These are phyloP conservation scores for Hypoxylon subgilvum DNA, from an alignment of 495 filamentous ascomycete species.

Conservation along the genomic window DNA sequence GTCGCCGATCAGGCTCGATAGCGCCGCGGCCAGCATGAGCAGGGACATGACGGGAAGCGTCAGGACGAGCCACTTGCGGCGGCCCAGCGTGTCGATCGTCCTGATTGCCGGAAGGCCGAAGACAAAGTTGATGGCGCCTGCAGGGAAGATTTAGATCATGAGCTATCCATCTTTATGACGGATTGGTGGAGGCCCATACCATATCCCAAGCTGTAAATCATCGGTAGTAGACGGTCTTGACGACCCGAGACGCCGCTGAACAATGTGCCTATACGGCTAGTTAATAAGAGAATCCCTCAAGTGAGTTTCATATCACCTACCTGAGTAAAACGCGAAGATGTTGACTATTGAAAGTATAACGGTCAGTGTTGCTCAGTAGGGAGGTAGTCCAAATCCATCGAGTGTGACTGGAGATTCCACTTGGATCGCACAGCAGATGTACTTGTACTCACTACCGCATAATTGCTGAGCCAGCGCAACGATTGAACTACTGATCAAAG, in stretches of 20 bases:
- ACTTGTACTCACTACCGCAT: constrained; percentile 42
- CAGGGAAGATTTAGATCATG: not conserved
- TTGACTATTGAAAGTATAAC: constrained; percentile 37
- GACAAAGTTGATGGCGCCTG: constrained; percentile 71
- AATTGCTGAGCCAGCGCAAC: constrained; percentile 42
- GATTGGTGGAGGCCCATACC: constrained; percentile 19
- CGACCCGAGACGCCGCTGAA: constrained; percentile 21
- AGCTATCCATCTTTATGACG: not conserved
- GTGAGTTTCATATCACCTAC: constrained; percentile 6
- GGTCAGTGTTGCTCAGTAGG: too few species aligned
- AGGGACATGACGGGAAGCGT: constrained; percentile 74
- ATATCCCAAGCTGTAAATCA: constrained; percentile 36
- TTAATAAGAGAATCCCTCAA: not conserved
- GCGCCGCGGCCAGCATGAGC: constrained; percentile 49
- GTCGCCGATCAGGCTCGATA: constrained; percentile 19
- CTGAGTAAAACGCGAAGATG: constrained; percentile 42
- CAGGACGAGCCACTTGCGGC: constrained; percentile 71
- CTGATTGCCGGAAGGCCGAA: constrained; percentile 74
- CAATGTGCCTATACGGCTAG: constrained; percentile 17
- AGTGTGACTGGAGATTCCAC: not conserved
- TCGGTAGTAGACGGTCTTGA: constrained; percentile 4
- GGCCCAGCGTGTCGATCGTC: constrained; percentile 77
- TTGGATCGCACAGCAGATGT: not conserved
- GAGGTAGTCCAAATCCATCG: not conserved
- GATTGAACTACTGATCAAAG: constrained; percentile 37